Percentiles rank a stretch among this genome's conserved stretches.
Conservation (phyloP, 257 asterid genomes). For the Fraxinus americana region DNA sequence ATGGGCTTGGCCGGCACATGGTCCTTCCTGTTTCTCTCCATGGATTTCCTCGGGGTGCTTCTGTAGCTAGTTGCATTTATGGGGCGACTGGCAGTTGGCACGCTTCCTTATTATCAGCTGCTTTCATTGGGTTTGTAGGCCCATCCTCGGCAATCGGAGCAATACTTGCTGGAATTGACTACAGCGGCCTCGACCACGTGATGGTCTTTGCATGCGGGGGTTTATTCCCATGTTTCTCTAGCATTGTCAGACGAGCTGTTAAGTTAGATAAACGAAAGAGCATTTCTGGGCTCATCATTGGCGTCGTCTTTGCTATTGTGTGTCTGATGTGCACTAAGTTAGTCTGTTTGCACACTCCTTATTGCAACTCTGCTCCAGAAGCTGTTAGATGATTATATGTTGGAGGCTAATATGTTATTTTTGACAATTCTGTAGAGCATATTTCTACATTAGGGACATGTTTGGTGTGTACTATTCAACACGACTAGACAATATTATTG, state of each 20-base stretch:
- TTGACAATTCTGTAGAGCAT: background rate
- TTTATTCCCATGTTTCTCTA: constrained; percentile 79
- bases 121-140: constrained; percentile 74
- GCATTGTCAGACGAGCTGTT: constrained; percentile 66
- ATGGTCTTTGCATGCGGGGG: constrained; percentile 94
- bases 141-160: constrained; percentile 90
- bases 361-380: constrained; percentile 98
- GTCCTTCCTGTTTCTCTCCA: constrained; percentile 94
- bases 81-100: constrained; percentile 97
- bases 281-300: constrained; percentile 55
- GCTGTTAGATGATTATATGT: constrained; percentile 65
- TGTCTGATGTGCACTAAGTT: constrained; percentile 81
- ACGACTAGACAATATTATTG: background rate
- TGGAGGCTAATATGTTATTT: background rate
- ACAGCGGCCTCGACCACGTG: constrained; percentile 80
- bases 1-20: constrained; percentile 94
- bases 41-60: constrained; percentile 97
- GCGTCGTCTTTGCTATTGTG: constrained; percentile 57
- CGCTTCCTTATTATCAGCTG: constrained; percentile 72
- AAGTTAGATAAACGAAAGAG: constrained; percentile 69
- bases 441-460: background rate
- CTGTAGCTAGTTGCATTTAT: constrained; percentile 90
- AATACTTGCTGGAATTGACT: constrained; percentile 89
- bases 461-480: background rate
- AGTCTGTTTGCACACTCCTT: constrained; percentile 92